Conservation (phyloP, 2,329 filamentous ascomycete genomes). For the Ophiobolus disseminans region DNA sequence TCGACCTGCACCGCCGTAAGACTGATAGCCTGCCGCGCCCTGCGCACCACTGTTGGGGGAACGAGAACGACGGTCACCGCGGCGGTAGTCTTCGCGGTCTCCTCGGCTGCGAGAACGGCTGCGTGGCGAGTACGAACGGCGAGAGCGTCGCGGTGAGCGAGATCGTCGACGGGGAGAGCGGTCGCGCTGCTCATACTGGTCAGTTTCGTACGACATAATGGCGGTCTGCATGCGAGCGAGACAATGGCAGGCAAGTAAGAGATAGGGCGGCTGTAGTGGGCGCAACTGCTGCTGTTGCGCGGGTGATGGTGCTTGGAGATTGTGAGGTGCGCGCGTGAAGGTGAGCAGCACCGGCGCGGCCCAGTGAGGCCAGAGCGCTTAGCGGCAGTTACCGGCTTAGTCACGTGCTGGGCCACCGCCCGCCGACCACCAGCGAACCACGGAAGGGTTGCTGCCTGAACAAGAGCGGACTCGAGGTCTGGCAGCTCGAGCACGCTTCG, state of each 20-base stretch:
- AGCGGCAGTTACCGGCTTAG: constrained; percentile 21
- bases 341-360: constrained; percentile 23
- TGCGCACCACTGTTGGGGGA: constrained; percentile 81
- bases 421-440: constrained; percentile 7
- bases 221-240: constrained; percentile 12
- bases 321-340: neutral
- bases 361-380: constrained; percentile 28
- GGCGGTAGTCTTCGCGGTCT: constrained; percentile 51
- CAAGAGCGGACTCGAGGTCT: neutral
- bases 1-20: constrained; percentile 61
- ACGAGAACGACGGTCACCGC: constrained; percentile 66
- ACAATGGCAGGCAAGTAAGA: constrained; percentile 8
- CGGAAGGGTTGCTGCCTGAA: constrained; percentile 6
- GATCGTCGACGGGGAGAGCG: constrained; percentile 74
- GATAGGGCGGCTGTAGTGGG: constrained; percentile 21
- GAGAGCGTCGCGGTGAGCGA: constrained; percentile 56
- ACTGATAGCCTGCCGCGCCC: constrained; percentile 72
- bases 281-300: constrained; percentile 27
- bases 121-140: constrained; percentile 69
- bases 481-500: neutral
- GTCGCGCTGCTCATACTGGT: constrained; percentile 49
- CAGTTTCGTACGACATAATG: constrained; percentile 48
- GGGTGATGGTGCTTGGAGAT: constrained; percentile 14
- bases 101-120: constrained; percentile 81
- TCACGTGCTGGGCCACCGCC: constrained; percentile 21